Percentiles rank a stretch among this genome's conserved stretches.
Evolutionary conservation across 202 grass and related monocot species (phyloP).

Genomic region (Dendrocalamus latiflorus): DNA sequence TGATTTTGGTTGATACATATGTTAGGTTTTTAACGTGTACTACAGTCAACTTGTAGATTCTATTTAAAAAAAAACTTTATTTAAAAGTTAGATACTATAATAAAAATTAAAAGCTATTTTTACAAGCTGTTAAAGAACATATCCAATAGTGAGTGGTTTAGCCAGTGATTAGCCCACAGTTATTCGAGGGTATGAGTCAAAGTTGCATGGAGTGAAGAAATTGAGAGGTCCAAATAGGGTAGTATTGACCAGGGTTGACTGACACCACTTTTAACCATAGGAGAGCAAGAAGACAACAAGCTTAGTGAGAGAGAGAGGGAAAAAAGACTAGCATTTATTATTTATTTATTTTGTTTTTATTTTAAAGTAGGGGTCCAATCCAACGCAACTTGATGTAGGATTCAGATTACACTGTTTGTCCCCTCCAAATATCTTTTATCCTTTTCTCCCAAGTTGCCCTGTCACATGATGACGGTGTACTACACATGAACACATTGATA

Average conservation of each 20-base stretch:
- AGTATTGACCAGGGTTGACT: neutral
- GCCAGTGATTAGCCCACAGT: neutral
- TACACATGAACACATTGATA: neutral
- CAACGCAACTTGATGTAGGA: neutral
- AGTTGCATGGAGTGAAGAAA: neutral
- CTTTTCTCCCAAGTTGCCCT: conserved; percentile 17
- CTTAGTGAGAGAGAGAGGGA: neutral
- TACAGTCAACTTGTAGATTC: too few relatives aligned
- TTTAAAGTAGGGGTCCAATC: neutral
- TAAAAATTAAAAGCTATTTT: too few relatives aligned
- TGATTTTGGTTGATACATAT: too few relatives aligned
- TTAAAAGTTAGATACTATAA: too few relatives aligned
- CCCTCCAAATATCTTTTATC: neutral
- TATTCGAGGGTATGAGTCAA: neutral
- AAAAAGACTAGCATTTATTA: neutral
- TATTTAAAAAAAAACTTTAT: too few relatives aligned
- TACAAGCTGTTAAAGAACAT: too few relatives aligned
- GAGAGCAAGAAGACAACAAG: neutral
- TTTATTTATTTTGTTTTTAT: neutral
- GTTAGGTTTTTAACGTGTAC: too few relatives aligned
- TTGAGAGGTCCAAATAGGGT: neutral
- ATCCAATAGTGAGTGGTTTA: neutral
- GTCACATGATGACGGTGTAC: neutral
- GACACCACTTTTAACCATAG: neutral
- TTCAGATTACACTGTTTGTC: neutral